Base-by-base conservation (phyloP, 1,284 basidiomycete species). In the Laetiporus sulphureus region DNA sequence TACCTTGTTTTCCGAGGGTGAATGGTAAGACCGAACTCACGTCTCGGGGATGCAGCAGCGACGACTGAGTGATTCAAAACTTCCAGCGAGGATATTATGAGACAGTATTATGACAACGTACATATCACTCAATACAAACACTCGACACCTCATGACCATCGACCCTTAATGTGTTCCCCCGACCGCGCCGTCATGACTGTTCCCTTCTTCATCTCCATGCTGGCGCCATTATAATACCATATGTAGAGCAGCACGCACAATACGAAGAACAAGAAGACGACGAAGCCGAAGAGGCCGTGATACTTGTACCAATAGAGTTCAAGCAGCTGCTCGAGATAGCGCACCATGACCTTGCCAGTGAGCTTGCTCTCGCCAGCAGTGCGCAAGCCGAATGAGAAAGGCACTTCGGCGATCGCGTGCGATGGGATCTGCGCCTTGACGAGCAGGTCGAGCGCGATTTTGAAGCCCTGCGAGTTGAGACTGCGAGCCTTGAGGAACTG, bases 381-480 rank as follows among this genome's bases (percentile, higher is more conserved):
- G 43, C 61, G 59, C 22, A 60, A 53, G 23, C 59, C 59, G 38
- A 61, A 63, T 16, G 58, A 56, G 55, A 59, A 63, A 2, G 61
- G 58, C 32, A 63, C 59, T 40, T 63, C 61, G 4, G 59, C 59
- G 44, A 61, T 59, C 25, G 55, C 59, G 42, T 50, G 32, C 13
- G 47, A 38, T 2, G 55, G 47, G n/a, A 62, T 51, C 30, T 53
- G 48, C 35, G 58, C 55, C 42, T 63, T 63, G 39, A 61, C 56
- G 37, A 63, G 59, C 15, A 63, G 53, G 51, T 63, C 61, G 27
- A 63, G 56, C 18, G 61, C 61, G 41, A 63, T 61, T 42, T 63
- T 63, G 54, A 63, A 63, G 19, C 61, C 59, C 31, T 53, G 48
- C 21, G 56, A 50, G 48, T 61, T 60, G 30, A 63, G 48, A 24